Conservation (phyloP, 306 rosid genomes). For the Leucaena leucocephala region DNA sequence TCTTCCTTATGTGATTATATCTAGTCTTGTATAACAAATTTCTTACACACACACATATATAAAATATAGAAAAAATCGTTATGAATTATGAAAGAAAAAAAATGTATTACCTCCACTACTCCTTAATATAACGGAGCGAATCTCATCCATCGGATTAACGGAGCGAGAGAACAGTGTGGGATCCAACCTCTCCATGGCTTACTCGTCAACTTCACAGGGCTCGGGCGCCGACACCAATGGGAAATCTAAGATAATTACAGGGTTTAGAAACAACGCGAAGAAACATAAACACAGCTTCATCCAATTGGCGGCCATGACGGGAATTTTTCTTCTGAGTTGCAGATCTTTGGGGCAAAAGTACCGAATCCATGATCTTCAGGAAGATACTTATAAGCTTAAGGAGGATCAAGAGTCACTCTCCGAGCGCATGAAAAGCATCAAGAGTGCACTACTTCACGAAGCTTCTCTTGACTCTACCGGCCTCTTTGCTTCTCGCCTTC, state of each 20-base stretch:
- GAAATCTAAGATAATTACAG: slow-evolving; percentile 37
- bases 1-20: no score
- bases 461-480: slow-evolving; percentile 80
- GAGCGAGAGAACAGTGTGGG: neutral
- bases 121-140: no score
- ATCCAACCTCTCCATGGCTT: slow-evolving; percentile 52
- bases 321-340: slow-evolving; percentile 68
- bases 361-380: slow-evolving; percentile 63
- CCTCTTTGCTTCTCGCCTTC: slow-evolving; percentile 70
- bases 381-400: slow-evolving; percentile 60
- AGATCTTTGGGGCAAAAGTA: slow-evolving; percentile 86
- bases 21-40: no score
- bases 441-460: slow-evolving; percentile 64
- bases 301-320: slow-evolving; percentile 78
- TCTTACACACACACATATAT: no score
- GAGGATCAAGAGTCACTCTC: slow-evolving; percentile 52
- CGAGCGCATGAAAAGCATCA: slow-evolving; percentile 58
- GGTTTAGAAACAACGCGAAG: slow-evolving; percentile 46
- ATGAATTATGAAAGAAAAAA: no score
- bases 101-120: no score
- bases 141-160: neutral
- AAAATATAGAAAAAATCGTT: no score
- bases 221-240: slow-evolving; percentile 33
- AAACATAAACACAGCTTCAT: slow-evolving; percentile 74
- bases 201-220: slow-evolving; percentile 49